Evolutionary conservation across 768 basidiomycete genomes (phyloP).

Genomic region (Mrakia gelida): DNA sequence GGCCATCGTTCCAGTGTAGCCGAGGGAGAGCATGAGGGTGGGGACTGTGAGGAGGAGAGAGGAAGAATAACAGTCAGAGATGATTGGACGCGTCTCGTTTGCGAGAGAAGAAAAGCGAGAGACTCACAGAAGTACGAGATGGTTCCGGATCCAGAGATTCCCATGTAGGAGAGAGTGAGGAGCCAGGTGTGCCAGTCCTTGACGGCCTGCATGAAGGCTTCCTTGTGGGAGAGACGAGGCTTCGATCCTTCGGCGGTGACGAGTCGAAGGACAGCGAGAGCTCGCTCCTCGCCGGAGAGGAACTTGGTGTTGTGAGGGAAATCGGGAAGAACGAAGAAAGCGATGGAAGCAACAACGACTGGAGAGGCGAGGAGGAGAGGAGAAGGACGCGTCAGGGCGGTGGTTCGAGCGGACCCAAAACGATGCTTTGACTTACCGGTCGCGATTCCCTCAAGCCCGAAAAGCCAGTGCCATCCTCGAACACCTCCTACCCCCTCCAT

Average conservation of each 20-base stretch:
- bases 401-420: no score
- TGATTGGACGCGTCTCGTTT: background rate
- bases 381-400: slow-evolving; percentile 18
- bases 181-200: slow-evolving; percentile 42
- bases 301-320: slow-evolving; percentile 42
- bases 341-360: slow-evolving; percentile 35
- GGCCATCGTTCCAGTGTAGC: slow-evolving; percentile 7
- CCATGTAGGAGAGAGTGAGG: slow-evolving; percentile 18
- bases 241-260: slow-evolving; percentile 29
- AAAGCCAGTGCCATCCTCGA: slow-evolving; percentile 44
- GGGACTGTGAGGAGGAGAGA: background rate
- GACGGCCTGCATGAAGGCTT: slow-evolving; percentile 39
- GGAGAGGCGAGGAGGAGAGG: slow-evolving; percentile 40
- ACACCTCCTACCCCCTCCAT: slow-evolving; percentile 39
- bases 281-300: slow-evolving; percentile 38
- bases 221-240: slow-evolving; percentile 37
- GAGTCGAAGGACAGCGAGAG: slow-evolving; percentile 38
- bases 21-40: background rate
- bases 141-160: slow-evolving; percentile 14
- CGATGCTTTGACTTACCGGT: slow-evolving; percentile 14
- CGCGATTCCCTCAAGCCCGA: slow-evolving; percentile 15
- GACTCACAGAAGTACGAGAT: slow-evolving; percentile 11
- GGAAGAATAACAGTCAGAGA: background rate
- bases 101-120: background rate
- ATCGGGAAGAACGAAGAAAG: slow-evolving; percentile 41